Percentiles rank a stretch among this genome's conserved stretches.
phyloP scores from a whole-genome alignment of 331 rosid species.

The Rosa hybrid region DNA sequence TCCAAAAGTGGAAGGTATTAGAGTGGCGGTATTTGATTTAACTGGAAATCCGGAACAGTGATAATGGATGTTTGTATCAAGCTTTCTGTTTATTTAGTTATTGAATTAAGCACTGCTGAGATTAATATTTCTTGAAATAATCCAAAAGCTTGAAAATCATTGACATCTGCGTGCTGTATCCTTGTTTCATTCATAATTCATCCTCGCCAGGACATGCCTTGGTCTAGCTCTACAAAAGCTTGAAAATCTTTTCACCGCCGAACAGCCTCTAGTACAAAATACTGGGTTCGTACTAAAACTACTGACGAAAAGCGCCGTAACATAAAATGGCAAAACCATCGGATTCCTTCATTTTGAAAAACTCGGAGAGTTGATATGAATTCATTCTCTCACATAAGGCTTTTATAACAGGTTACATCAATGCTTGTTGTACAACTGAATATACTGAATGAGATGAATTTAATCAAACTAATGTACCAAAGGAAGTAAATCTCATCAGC shows the following conservation, averaged over 20 bases:
- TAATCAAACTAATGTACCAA: not conserved
- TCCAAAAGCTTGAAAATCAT: not conserved
- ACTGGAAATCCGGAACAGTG: slow-evolving; percentile 25
- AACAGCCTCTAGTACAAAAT: no score
- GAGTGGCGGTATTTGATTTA: slow-evolving; percentile 38
- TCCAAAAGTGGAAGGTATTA: slow-evolving; percentile 50
- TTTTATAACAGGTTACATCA: slow-evolving; percentile 5
- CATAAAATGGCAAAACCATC: no score
- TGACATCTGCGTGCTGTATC: not conserved
- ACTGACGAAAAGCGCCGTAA: no score
- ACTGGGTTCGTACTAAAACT: no score
- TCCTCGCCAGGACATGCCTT: no score
- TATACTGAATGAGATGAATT: slow-evolving; percentile 14
- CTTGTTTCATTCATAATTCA: not conserved
- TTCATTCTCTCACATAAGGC: not conserved
- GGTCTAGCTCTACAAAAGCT: no score
- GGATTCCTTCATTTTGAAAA: not conserved
- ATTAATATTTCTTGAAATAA: not conserved
- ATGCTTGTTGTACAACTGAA: slow-evolving; percentile 4
- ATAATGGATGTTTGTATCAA: slow-evolving; percentile 40
- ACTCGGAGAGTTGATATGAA: not conserved
- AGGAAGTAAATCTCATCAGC: slow-evolving; percentile 6
- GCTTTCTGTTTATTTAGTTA: slow-evolving; percentile 35
- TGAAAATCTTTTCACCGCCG: no score
- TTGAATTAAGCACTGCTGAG: slow-evolving; percentile 38